Base-by-base conservation (phyloP, 441 rosid genomes). In the Euphorbia corollata region DNA sequence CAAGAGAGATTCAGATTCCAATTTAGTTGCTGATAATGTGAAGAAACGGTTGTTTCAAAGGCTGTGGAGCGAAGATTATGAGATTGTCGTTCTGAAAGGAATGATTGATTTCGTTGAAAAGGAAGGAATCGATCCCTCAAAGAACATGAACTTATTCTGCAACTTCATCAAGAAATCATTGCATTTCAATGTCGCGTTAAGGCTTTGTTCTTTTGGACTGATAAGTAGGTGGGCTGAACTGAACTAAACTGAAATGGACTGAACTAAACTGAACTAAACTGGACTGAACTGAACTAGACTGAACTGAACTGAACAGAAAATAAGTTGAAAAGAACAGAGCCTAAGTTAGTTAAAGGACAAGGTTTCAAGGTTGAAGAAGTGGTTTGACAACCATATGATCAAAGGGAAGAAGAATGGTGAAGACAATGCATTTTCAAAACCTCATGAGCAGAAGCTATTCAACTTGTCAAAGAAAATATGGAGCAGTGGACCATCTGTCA, bases 391-490 rank as follows among this genome's bases (percentile, higher is more conserved):
- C 36, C 71, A 78, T 43, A 10, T 9, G 65, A 69, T 70, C 4
- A 79, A 65, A 41, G 87, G 75, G n/a, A n/a, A n/a, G 6, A 79
- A 79, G 67, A 79, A 65, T 3, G 83, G 77, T 0, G 77, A 69
- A 67, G 81, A 73, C 0, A 64, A 61, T 7, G 58, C 65, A n/a
- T 77, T 79, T 55, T 47, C 75, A 0, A 84, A 76, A 24, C 54
- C 80, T 8, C 82, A 77, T 5, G 81, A 80, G n/a, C 81, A 78
- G 63, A 68, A 68, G 19, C 62, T 67, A 7, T 84, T 70, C 8
- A 76, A 81, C 2, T 72, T 84, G 77, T 81, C 80, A 0, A 82
- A 78, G 56, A 56, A 39, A 65, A 61, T 82, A 12, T 82, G 87
- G 85, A 81, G 81, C 0, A 45, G 54, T 16, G 79, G 15, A 32